phyloP scores from a whole-genome alignment of 2,329 filamentous ascomycete genomes.

The Penicillium sp. region DNA sequence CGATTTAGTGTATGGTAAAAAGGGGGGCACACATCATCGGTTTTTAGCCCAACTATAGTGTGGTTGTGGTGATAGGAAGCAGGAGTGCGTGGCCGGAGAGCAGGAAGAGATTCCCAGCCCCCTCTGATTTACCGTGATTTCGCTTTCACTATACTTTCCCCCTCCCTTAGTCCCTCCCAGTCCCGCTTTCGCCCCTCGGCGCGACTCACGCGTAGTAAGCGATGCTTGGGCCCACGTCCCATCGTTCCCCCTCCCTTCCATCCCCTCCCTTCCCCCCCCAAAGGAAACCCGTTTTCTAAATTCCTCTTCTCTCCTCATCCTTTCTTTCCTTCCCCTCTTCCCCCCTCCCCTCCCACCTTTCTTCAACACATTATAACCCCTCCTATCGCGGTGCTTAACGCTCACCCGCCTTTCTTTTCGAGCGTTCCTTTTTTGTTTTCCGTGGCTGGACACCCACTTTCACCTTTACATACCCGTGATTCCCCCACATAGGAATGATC shows the following conservation, averaged over 20 bases:
- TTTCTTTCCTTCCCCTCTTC: conserved; percentile 21
- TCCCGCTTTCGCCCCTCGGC: conserved; percentile 23
- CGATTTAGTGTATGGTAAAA: conserved; percentile 24
- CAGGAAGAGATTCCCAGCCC: background rate
- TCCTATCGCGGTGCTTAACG: conserved; percentile 22
- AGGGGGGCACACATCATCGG: conserved; percentile 5
- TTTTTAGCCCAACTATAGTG: background rate
- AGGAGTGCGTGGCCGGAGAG: conserved; percentile 23
- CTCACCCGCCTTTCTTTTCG: conserved; percentile 25
- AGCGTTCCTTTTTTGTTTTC: conserved; percentile 18
- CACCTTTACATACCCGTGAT: conserved; percentile 17
- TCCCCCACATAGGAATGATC: conserved; percentile 44
- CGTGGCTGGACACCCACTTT: conserved; percentile 42
- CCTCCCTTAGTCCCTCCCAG: background rate
- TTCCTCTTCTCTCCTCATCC: conserved; percentile 11
- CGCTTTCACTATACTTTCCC: background rate
- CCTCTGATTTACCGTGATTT: background rate
- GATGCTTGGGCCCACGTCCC: conserved; percentile 24
- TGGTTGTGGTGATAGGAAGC: conserved; percentile 15
- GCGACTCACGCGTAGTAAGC: conserved; percentile 22
- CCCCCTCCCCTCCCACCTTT: conserved; percentile 15
- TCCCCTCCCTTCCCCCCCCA: conserved; percentile 13
- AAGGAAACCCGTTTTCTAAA: background rate
- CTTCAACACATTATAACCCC: conserved; percentile 22
- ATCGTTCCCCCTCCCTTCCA: conserved; percentile 6